phyloP scores from a whole-genome alignment of 1,284 basidiomycete species.

The Boletellus dicymbophilus region DNA sequence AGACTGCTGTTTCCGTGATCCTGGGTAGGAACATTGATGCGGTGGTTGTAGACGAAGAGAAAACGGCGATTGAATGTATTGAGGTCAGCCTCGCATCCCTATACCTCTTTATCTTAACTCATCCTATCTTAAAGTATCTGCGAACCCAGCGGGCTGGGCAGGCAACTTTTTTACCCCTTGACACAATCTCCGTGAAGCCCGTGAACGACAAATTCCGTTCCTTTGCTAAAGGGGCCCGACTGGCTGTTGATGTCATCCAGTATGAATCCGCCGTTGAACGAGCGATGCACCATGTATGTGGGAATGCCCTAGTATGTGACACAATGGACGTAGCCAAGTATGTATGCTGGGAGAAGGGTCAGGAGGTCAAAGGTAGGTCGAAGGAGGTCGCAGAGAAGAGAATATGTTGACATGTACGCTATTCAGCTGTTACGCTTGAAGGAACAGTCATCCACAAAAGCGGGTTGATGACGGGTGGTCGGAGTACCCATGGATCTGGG shows the following conservation, averaged over 20 bases:
- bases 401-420: background rate
- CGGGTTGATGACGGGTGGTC: constrained; percentile 95
- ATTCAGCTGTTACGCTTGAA: constrained; percentile 92
- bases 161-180: constrained; percentile 96
- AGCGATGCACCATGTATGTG: constrained; percentile 96
- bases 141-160: constrained; percentile 93
- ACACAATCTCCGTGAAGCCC: constrained; percentile 93
- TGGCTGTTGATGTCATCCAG: constrained; percentile 94
- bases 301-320: constrained; percentile 94
- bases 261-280: constrained; percentile 87
- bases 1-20: constrained; percentile 92
- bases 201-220: constrained; percentile 94
- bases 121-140: constrained; percentile 68
- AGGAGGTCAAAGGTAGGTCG: constrained; percentile 90
- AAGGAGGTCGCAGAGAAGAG: background rate
- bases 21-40: constrained; percentile 95
- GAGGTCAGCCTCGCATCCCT: constrained; percentile 53
- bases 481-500: constrained; percentile 67
- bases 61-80: constrained; percentile 97
- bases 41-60: constrained; percentile 95
- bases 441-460: constrained; percentile 98
- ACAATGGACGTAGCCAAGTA: constrained; percentile 89
- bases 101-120: background rate
- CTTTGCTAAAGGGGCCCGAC: constrained; percentile 87
- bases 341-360: constrained; percentile 91